These are phyloP conservation scores for Thinopyrum obtusiflorum DNA, from an alignment of 202 grass and related monocot genomes.

Conservation along the genomic window DNA sequence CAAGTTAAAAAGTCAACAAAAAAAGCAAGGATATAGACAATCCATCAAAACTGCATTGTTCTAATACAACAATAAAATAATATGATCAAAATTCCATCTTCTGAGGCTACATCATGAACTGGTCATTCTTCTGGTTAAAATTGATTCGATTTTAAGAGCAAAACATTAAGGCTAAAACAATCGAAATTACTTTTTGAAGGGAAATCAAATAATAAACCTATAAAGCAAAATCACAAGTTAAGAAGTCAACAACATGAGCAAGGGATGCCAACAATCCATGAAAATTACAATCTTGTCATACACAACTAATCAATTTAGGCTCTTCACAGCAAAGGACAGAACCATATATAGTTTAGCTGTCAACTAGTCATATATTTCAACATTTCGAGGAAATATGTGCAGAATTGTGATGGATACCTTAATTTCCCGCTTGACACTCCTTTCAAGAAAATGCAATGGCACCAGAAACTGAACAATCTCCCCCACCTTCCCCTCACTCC, in stretches of 20 bases:
- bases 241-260: not conserved
- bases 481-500: conserved; percentile 44
- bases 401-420: conserved; percentile 2
- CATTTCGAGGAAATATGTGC: not conserved
- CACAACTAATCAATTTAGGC: not conserved
- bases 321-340: not conserved
- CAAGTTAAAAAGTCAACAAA: not conserved
- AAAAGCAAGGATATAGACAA: not conserved
- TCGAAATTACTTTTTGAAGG: not conserved
- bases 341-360: not conserved
- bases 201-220: not conserved
- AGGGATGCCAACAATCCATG: not conserved
- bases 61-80: not conserved
- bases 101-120: not conserved
- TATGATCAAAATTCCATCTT: conserved; percentile 1
- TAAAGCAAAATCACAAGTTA: conserved; percentile 2
- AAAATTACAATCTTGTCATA: not conserved
- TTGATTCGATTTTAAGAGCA: not conserved
- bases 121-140: not conserved
- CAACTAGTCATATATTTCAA: not conserved
- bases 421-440: not conserved
- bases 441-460: conserved; percentile 10
- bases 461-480: not conserved
- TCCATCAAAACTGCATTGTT: not conserved
- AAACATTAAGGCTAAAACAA: not conserved